These are phyloP conservation scores for Orbilia oligospora DNA, from an alignment of 2,329 filamentous ascomycete species.

Conservation along the genomic window DNA sequence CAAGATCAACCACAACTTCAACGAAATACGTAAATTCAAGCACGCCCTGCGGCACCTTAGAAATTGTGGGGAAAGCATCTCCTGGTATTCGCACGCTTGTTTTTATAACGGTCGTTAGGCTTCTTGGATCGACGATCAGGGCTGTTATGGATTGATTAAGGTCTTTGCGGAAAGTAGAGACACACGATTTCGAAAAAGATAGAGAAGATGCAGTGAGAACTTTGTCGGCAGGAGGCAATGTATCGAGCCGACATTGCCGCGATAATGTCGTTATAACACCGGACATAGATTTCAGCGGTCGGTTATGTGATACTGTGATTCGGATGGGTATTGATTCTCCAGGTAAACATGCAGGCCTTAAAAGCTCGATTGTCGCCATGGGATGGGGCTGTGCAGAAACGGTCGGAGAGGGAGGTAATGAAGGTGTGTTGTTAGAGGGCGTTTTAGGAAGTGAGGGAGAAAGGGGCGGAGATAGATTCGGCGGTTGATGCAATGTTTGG, in stretches of 20 bases:
- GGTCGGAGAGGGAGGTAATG: slow-evolving; percentile 54
- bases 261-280: slow-evolving; percentile 95
- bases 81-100: slow-evolving; percentile 89
- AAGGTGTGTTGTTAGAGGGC: slow-evolving; percentile 63
- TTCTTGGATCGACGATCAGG: slow-evolving; percentile 85
- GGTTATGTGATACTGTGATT: slow-evolving; percentile 88
- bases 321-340: slow-evolving; percentile 86
- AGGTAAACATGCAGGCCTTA: slow-evolving; percentile 85
- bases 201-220: slow-evolving; percentile 77
- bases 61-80: slow-evolving; percentile 92
- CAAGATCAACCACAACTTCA: slow-evolving; percentile 92
- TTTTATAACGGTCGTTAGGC: slow-evolving; percentile 82
- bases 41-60: slow-evolving; percentile 89
- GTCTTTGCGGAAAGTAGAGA: slow-evolving; percentile 95
- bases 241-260: slow-evolving; percentile 90
- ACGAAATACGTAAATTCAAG: slow-evolving; percentile 95
- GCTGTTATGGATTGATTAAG: slow-evolving; percentile 89
- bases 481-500: slow-evolving; percentile 69
- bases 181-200: slow-evolving; percentile 82
- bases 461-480: slow-evolving; percentile 76
- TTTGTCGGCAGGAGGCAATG: slow-evolving; percentile 76
- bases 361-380: slow-evolving; percentile 85
- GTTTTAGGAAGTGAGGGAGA: slow-evolving; percentile 71
- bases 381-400: slow-evolving; percentile 67
- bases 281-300: slow-evolving; percentile 88